Evolutionary conservation across 805 yeast species (phyloP).

Genomic region (Wickerhamomyces queroliae): DNA sequence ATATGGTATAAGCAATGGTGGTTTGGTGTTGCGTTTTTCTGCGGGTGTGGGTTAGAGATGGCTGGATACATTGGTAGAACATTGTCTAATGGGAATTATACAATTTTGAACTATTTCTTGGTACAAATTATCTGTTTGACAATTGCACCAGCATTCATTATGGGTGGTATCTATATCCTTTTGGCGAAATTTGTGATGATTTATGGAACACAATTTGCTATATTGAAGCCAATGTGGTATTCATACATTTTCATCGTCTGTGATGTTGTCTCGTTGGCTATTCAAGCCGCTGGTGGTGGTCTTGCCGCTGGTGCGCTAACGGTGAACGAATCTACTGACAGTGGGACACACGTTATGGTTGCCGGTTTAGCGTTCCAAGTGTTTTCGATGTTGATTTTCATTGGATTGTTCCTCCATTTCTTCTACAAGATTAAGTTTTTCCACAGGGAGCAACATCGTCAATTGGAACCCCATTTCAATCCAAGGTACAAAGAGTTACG

Average conservation of each 20-base stretch:
- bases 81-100: conserved; percentile 33
- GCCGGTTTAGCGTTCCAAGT: conserved; percentile 80
- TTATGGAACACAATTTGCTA: conserved; percentile 49
- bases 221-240: conserved; percentile 50
- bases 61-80: conserved; percentile 64
- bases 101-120: conserved; percentile 37
- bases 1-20: conserved; percentile 52
- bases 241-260: conserved; percentile 59
- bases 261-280: conserved; percentile 56
- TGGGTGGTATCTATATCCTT: conserved; percentile 77
- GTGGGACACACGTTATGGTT: conserved; percentile 66
- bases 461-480: conserved; percentile 28
- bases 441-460: conserved; percentile 17
- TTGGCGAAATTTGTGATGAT: conserved; percentile 62
- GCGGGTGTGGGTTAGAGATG: conserved; percentile 55
- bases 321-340: conserved; percentile 22
- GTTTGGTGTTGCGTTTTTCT: conserved; percentile 52
- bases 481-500: conserved; percentile 32
- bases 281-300: conserved; percentile 80
- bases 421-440: conserved; percentile 31
- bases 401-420: conserved; percentile 43
- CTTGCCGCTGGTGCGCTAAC: conserved; percentile 45
- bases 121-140: conserved; percentile 67
- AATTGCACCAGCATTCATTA: conserved; percentile 75
- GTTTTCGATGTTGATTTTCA: conserved; percentile 56